Base-by-base conservation (phyloP, 192 early-diverging fungal species). In the Thoreauomyces humboldtii region DNA sequence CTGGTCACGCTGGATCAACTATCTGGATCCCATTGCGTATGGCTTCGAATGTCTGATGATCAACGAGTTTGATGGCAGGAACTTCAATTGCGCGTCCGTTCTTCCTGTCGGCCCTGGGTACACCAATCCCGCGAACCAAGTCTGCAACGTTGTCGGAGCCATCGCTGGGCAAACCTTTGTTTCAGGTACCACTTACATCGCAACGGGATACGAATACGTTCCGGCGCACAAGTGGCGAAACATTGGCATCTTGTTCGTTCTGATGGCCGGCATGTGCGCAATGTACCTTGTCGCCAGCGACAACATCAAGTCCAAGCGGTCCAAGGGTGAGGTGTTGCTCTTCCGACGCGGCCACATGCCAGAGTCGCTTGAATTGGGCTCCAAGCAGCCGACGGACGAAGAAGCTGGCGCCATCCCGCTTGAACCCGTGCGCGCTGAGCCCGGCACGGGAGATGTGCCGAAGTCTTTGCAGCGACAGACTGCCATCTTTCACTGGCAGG, bases 1-100 rank as follows among this genome's bases (percentile, higher is more conserved):
- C n/a, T 85, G 82, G 85, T 71, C 85, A 32, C 69, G 57, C 33
- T 85, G 84, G 84, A 74, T 85, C 31, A 79, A 72, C 54, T 86
- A 79, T 75, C 80, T 88, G 28, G 82, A 86, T 55, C 85, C 86
- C 22, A 50, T 86, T 21, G 69, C 81, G 0, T 86, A 86, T 44
- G 80, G 66, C 1, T 81, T 85, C 63, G 81, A 85, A 38, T 70
- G 82, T 2, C 59, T 88, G 2, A 73, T 88, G 35, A 74, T 81
- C 42, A 86, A 87, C 59, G 85, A 88, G 65, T 80, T 87, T 67
- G 48, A 50, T 0, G 86, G 84, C 9, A 61, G 82, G 19, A 27
- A 4, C 1, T 62, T 50, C 60, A 9, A 28, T 9, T 62, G 60
- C 35, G 12, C 43, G 12, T 2, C 21, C 2, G 14, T 32, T 12